Evolutionary conservation across 1,139 yeast genomes (phyloP), one percentile per base, ranked within the genome.

Genomic region (Hansenula lynferdii): DNA sequence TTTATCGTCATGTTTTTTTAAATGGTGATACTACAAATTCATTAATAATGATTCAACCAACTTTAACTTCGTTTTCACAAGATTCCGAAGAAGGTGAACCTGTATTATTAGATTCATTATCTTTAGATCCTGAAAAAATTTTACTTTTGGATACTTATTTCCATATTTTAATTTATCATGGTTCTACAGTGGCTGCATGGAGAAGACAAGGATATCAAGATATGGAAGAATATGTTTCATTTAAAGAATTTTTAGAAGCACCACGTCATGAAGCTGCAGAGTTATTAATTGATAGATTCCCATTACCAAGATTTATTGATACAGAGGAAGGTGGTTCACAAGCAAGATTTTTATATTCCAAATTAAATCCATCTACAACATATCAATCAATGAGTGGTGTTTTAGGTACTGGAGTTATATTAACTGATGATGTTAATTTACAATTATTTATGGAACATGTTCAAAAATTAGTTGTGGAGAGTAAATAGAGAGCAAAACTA

Each of bases 391-490:
- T 47, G 16, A 43, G 44, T 17, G 43, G 44, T 9, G 49, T 40
- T 8, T 42, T 42, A 18, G 65, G 62, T 8, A 64, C 89, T 6
- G 84, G 82, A 44, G 34, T 31, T 22, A 92, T 85, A 28, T 76
- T 85, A 59, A 85, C 95, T 23, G 95, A 85, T 58, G 95, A 85
- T 67, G 92, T 85, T 30, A 77, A 84, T 42, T 70, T 85, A 56
- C 90, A 85, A 64, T 83, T 84, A 12, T 85, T 85, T 56, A 84
- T 85, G 86, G 75, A 80, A 42, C 90, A 84, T 60, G 74, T 85
- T 52, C 83, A 80, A 51, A 82, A 81, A 60, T 66, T 82, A 52
- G 87, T 81, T 42, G 87, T 80, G 22, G 49, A 57, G 17, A 30
- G 40, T 26, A 43, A 31, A 18, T 45, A 22, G 19, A 15, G 6